Percentiles rank a stretch among this genome's conserved stretches.
Evolutionary conservation across 768 basidiomycete genomes (phyloP).

Genomic region (Hemileccinum rubropunctum): DNA sequence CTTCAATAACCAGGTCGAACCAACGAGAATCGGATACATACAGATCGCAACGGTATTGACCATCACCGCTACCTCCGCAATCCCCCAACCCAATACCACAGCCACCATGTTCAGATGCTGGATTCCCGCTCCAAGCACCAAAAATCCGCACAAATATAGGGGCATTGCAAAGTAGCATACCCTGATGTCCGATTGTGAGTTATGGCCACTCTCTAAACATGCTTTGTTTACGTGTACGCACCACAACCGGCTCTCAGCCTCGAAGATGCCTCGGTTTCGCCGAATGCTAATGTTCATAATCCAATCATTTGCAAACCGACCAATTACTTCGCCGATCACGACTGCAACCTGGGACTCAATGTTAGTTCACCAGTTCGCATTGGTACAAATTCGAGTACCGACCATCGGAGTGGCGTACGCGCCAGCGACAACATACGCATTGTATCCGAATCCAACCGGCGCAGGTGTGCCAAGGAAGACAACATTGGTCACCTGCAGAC

Average conservation of each 20-base stretch:
- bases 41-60: slow-evolving; percentile 42
- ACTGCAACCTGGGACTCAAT: slow-evolving; percentile 38
- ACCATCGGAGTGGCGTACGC: slow-evolving; percentile 46
- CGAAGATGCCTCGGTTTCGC: slow-evolving; percentile 49
- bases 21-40: slow-evolving; percentile 9
- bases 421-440: slow-evolving; percentile 39
- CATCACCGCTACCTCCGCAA: slow-evolving; percentile 36
- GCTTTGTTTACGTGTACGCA: slow-evolving; percentile 9
- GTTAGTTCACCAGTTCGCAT: neutral
- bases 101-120: slow-evolving; percentile 29
- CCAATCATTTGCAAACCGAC: slow-evolving; percentile 50
- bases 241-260: slow-evolving; percentile 48
- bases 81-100: slow-evolving; percentile 43
- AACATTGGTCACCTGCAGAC: slow-evolving; percentile 47
- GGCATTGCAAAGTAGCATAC: slow-evolving; percentile 39
- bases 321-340: slow-evolving; percentile 49
- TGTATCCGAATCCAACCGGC: slow-evolving; percentile 48
- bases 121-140: slow-evolving; percentile 39
- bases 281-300: slow-evolving; percentile 44
- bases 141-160: slow-evolving; percentile 41
- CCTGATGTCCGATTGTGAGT: slow-evolving; percentile 16
- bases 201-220: neutral
- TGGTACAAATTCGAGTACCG: neutral
- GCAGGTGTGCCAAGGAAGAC: slow-evolving; percentile 49
- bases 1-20: neutral